These are phyloP conservation scores for Solanum chaucha DNA, from an alignment of 257 asterid genomes.

Conservation along the genomic window DNA sequence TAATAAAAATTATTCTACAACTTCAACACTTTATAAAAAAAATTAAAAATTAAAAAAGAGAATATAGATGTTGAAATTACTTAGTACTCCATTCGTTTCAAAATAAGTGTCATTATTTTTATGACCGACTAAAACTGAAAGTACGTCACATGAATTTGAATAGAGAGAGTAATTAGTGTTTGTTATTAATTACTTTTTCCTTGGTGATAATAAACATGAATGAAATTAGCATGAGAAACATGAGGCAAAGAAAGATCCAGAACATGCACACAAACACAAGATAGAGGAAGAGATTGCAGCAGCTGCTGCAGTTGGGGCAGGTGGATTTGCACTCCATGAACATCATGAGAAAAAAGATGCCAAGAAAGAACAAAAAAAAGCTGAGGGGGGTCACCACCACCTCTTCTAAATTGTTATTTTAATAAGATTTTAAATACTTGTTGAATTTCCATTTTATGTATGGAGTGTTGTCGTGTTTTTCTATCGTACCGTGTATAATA, in stretches of 20 bases:
- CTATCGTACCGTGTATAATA: not conserved
- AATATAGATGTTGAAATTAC: not conserved
- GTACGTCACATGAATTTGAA: not conserved
- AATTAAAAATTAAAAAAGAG: not conserved
- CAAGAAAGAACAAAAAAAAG: slow-evolving; percentile 1
- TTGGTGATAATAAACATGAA: not conserved
- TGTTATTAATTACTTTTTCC: not conserved
- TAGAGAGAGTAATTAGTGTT: not conserved
- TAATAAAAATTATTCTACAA: not conserved
- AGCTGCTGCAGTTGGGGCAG: slow-evolving; percentile 40
- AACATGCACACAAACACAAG: slow-evolving; percentile 51
- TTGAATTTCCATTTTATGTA: not conserved
- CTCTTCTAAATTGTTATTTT: not conserved
- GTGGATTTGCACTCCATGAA: slow-evolving; percentile 66
- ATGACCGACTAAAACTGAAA: not conserved
- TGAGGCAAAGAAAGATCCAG: slow-evolving; percentile 59
- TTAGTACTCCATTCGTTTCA: too few species aligned
- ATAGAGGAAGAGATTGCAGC: slow-evolving; percentile 57
- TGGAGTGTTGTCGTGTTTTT: not conserved
- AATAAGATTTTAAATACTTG: not conserved
- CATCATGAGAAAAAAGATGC: slow-evolving; percentile 58
- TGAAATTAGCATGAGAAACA: slow-evolving; percentile 60
- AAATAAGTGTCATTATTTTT: not conserved
- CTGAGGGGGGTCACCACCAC: slow-evolving; percentile 2
- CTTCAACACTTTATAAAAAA: not conserved